These are phyloP conservation scores for Annulohypoxylon bovei DNA, from an alignment of 495 filamentous ascomycete genomes.

Conservation along the genomic window DNA sequence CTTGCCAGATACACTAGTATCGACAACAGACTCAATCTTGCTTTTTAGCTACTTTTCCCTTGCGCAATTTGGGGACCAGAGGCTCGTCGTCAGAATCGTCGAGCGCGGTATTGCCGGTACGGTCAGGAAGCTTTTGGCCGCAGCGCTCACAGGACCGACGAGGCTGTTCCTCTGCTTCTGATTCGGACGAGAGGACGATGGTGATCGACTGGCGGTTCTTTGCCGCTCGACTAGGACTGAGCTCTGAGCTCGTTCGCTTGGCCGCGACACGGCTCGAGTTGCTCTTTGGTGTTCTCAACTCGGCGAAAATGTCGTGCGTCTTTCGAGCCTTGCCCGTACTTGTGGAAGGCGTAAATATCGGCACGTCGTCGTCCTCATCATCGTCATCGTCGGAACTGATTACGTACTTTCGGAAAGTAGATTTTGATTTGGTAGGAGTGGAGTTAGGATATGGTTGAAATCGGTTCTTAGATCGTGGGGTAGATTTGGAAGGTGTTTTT, in stretches of 20 bases:
- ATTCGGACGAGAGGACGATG: neutral
- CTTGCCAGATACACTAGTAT: neutral
- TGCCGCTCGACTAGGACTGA: neutral
- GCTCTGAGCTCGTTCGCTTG: neutral
- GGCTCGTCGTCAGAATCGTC: neutral
- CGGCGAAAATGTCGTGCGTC: neutral
- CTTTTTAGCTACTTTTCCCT: neutral
- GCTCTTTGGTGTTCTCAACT: neutral
- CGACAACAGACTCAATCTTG: neutral
- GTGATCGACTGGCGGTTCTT: neutral
- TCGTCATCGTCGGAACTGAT: neutral
- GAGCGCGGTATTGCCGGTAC: too few relatives aligned
- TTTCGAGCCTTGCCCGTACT: neutral
- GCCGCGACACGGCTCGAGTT: neutral
- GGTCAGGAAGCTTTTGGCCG: neutral
- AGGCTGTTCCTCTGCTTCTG: neutral
- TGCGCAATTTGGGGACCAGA: neutral
- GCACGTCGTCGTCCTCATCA: neutral
- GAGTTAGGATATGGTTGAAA: neutral
- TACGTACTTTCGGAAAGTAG: neutral
- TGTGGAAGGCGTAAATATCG: neutral
- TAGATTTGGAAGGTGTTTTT: neutral
- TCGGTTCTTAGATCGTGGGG: neutral
- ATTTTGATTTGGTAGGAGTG: neutral
- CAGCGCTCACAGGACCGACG: neutral